Evolutionary conservation across 768 basidiomycete genomes (phyloP).

Genomic region (Leucogyrophana mollusca): DNA sequence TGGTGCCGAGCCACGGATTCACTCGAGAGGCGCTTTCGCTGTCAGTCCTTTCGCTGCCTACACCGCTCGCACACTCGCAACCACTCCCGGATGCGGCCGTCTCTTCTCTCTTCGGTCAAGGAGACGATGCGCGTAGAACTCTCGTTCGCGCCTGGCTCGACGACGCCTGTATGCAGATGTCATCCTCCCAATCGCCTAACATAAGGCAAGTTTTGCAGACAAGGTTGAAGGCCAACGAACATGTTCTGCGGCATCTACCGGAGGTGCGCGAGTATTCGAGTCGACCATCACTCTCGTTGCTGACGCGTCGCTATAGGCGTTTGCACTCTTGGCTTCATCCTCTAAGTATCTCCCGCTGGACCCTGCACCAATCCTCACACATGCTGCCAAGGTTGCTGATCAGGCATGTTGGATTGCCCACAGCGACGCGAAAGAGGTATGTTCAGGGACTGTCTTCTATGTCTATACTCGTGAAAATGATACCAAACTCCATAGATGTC

Average conservation of each 20-base stretch:
- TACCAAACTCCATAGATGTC: slow-evolving; percentile 44
- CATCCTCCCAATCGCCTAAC: slow-evolving; percentile 21
- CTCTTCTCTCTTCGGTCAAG: slow-evolving; percentile 70
- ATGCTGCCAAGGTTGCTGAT: slow-evolving; percentile 62
- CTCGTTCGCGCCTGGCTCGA: slow-evolving; percentile 76
- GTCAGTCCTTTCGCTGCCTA: slow-evolving; percentile 55
- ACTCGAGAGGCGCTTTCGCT: slow-evolving; percentile 67
- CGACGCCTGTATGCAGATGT: slow-evolving; percentile 58
- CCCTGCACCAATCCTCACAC: slow-evolving; percentile 56
- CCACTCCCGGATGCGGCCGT: slow-evolving; percentile 73
- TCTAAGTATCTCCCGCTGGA: slow-evolving; percentile 51
- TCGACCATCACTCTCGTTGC: not conserved
- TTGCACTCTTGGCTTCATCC: slow-evolving; percentile 63
- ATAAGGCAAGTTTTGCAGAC: slow-evolving; percentile 53
- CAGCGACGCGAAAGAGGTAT: slow-evolving; percentile 58
- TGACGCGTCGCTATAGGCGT: slow-evolving; percentile 53
- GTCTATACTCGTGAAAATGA: slow-evolving; percentile 1
- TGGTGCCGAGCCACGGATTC: slow-evolving; percentile 69
- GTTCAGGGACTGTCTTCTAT: slow-evolving; percentile 12
- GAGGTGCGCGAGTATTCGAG: slow-evolving; percentile 47
- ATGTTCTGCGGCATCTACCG: slow-evolving; percentile 61
- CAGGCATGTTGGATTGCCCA: slow-evolving; percentile 62
- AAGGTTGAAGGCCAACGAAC: slow-evolving; percentile 65
- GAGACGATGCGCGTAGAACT: slow-evolving; percentile 60
- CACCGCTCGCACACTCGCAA: slow-evolving; percentile 44